A percentile compares a stretch with the other conserved stretches of the same genome.
These are phyloP conservation scores for Tilletia caries DNA, from an alignment of 1,284 basidiomycete species.

Conservation along the genomic window DNA sequence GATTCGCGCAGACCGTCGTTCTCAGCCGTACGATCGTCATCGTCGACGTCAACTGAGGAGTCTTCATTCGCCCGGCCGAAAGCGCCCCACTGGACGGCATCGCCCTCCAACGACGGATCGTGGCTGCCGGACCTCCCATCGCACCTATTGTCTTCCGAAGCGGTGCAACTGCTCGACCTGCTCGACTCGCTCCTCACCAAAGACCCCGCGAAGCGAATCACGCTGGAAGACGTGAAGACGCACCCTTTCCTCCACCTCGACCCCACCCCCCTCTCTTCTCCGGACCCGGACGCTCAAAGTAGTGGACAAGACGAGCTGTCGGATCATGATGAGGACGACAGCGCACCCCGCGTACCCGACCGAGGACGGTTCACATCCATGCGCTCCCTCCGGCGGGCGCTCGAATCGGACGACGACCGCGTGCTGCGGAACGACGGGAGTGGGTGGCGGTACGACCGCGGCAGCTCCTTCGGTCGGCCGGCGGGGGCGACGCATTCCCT, in stretches of 20 bases:
- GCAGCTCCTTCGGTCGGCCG: not conserved
- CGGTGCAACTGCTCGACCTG: constrained; percentile 63
- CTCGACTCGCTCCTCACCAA: constrained; percentile 74
- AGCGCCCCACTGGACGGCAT: not conserved
- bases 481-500: not conserved
- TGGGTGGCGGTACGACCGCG: constrained; percentile 6
- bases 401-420: not conserved
- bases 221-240: constrained; percentile 77
- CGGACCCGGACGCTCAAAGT: not conserved
- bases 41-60: not conserved
- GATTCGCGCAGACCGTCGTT: not conserved
- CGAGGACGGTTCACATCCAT: not conserved
- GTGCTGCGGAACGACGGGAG: constrained; percentile 8
- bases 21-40: not conserved
- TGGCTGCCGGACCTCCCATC: constrained; percentile 11
- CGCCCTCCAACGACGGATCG: not conserved
- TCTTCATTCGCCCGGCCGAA: constrained; percentile 2
- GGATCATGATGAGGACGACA: constrained; percentile 6
- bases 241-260: constrained; percentile 75
- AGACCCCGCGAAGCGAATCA: constrained; percentile 73
- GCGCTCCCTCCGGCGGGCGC: not conserved
- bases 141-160: constrained; percentile 27
- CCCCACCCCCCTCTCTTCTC: constrained; percentile 59
- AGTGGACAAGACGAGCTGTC: constrained; percentile 11
- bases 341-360: not conserved